A percentile compares a stretch with the other conserved stretches of the same genome.
Evolutionary conservation across 2,329 filamentous ascomycete species (phyloP).

Genomic region (Talaromyces pinophilus): DNA sequence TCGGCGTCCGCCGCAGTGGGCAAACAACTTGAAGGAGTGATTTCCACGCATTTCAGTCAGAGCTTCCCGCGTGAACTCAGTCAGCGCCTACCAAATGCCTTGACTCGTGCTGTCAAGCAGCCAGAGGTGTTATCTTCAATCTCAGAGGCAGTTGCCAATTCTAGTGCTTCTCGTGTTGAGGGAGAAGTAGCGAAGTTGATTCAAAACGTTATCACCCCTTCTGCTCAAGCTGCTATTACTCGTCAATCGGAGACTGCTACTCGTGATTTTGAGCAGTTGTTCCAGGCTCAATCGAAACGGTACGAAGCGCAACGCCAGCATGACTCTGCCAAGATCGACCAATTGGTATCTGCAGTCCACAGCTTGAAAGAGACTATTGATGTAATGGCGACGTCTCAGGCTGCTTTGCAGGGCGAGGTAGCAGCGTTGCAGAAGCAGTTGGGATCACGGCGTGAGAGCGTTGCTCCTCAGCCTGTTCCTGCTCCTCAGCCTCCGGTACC

Average conservation of each 20-base stretch:
- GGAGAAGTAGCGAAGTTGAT: constrained; percentile 65
- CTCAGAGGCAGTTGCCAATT: constrained; percentile 69
- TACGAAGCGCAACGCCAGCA: constrained; percentile 54
- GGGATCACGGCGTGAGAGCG: constrained; percentile 10
- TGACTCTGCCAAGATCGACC: constrained; percentile 61
- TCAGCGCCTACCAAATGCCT: constrained; percentile 65
- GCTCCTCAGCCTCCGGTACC: constrained; percentile 22
- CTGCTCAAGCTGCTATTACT: constrained; percentile 64
- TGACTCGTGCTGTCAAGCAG: constrained; percentile 70
- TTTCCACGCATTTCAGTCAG: constrained; percentile 67
- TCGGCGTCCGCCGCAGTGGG: constrained; percentile 68
- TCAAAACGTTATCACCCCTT: constrained; percentile 64
- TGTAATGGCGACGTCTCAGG: constrained; percentile 46
- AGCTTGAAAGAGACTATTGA: constrained; percentile 56
- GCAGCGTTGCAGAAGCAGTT: constrained; percentile 38
- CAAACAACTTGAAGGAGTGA: constrained; percentile 67
- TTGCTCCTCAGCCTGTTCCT: constrained; percentile 29
- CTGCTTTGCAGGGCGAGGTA: constrained; percentile 45
- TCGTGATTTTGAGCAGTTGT: constrained; percentile 65
- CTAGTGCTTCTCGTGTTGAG: constrained; percentile 68
- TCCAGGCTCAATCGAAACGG: constrained; percentile 54
- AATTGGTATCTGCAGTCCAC: constrained; percentile 58
- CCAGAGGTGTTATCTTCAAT: constrained; percentile 72
- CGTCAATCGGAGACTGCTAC: constrained; percentile 68
- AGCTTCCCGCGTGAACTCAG: constrained; percentile 73